A percentile compares a stretch with the other conserved stretches of the same genome.
These are phyloP conservation scores for Ceratobasidium sp. DNA, from an alignment of 1,284 basidiomycete species.

Conservation along the genomic window DNA sequence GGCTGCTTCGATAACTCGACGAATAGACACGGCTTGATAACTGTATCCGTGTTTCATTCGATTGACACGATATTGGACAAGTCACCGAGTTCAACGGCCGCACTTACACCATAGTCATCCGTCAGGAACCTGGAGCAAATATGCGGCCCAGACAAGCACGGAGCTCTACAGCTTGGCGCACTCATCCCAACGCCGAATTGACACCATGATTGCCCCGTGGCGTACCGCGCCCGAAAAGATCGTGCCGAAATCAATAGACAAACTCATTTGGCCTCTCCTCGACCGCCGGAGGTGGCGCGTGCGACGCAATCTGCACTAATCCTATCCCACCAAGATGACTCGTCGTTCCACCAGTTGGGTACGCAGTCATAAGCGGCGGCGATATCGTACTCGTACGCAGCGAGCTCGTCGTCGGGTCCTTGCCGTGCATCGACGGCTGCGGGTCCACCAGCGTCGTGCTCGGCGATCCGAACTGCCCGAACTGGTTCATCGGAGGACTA, in stretches of 20 bases:
- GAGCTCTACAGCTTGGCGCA: no score
- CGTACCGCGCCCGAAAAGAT: conserved; percentile 86
- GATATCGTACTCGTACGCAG: conserved; percentile 29
- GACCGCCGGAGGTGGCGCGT: not conserved
- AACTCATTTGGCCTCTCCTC: conserved; percentile 68
- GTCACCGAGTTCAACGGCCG: no score
- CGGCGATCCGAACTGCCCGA: conserved; percentile 30
- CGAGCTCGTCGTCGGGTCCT: conserved; percentile 25
- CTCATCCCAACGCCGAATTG: no score
- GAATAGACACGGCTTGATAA: no score
- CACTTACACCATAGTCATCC: no score
- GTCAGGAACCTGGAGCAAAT: no score
- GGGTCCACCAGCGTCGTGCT: conserved; percentile 21
- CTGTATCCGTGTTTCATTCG: no score
- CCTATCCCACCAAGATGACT: conserved; percentile 1
- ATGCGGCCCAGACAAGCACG: no score
- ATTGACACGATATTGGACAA: no score
- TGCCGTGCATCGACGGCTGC: conserved; percentile 16
- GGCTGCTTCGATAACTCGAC: no score
- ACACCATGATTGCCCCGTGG: no score
- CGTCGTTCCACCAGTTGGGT: not conserved
- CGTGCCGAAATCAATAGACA: conserved; percentile 87
- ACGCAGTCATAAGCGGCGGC: conserved; percentile 18
- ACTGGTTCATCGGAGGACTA: conserved; percentile 25
- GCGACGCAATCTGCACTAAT: conserved; percentile 3